A percentile compares a stretch with the other conserved stretches of the same genome.
These are phyloP conservation scores for Arachnomyces sp. DNA, from an alignment of 2,329 filamentous ascomycete species.

Conservation along the genomic window DNA sequence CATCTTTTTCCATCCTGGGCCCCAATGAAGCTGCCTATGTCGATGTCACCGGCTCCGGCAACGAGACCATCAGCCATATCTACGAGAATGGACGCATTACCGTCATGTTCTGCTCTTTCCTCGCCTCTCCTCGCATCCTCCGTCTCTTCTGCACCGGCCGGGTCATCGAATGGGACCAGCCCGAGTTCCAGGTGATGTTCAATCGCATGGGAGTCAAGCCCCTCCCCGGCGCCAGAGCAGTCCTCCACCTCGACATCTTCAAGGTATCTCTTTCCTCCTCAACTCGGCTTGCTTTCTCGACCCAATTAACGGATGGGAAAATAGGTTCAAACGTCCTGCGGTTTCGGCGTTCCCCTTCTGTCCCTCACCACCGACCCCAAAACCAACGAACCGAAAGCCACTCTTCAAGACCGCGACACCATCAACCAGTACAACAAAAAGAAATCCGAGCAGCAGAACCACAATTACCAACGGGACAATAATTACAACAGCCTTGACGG, in stretches of 20 bases:
- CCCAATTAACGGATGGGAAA: not conserved
- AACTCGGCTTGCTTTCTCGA: no score
- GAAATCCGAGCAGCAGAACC: constrained; percentile 44
- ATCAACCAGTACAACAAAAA: constrained; percentile 47
- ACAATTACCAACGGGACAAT: constrained; percentile 49
- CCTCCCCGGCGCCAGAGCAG: constrained; percentile 48
- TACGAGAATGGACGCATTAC: constrained; percentile 71
- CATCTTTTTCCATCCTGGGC: constrained; percentile 55
- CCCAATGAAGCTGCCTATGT: constrained; percentile 60
- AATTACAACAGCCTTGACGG: constrained; percentile 54
- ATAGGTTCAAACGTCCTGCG: constrained; percentile 57
- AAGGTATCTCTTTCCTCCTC: constrained; percentile 35
- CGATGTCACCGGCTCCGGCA: constrained; percentile 67
- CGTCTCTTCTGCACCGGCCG: constrained; percentile 54
- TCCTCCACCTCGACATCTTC: constrained; percentile 56
- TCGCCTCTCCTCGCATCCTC: constrained; percentile 52
- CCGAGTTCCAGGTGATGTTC: constrained; percentile 40
- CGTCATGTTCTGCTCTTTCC: constrained; percentile 66
- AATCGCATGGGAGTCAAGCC: constrained; percentile 38
- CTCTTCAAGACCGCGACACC: constrained; percentile 49
- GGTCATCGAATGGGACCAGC: constrained; percentile 54
- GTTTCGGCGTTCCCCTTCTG: constrained; percentile 55
- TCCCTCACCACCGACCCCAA: constrained; percentile 31
- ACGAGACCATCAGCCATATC: constrained; percentile 67
- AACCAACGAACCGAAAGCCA: constrained; percentile 16